Evolutionary conservation across 441 rosid species (phyloP).

Genomic region (Melastoma candidum): DNA sequence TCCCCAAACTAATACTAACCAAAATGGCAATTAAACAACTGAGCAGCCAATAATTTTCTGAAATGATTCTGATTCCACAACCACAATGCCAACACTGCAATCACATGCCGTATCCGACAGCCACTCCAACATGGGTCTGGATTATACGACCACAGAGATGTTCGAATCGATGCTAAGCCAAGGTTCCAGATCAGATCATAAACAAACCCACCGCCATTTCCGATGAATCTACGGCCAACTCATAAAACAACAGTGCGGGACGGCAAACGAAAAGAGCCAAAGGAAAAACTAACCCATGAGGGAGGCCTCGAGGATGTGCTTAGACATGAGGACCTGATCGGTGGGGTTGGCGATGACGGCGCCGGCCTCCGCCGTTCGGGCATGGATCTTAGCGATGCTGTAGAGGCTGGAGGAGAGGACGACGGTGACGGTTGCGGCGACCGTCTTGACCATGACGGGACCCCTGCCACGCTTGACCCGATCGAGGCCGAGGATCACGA

Average conservation of each 20-base stretch:
- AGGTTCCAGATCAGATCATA: too few species aligned
- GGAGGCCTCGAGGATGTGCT: conserved; percentile 72
- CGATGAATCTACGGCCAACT: not conserved
- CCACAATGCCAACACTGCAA: too few species aligned
- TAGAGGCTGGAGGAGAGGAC: conserved; percentile 51
- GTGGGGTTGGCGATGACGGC: conserved; percentile 45
- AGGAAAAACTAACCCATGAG: conserved; percentile 52
- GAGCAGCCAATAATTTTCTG: too few species aligned
- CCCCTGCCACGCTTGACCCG: conserved; percentile 77
- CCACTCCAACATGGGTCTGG: too few species aligned
- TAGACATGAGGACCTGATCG: conserved; percentile 69
- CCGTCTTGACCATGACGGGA: conserved; percentile 61
- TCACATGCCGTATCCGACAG: too few species aligned
- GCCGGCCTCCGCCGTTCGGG: conserved; percentile 42
- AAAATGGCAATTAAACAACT: too few species aligned
- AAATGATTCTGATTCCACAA: too few species aligned
- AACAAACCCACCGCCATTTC: too few species aligned
- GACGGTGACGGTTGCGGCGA: conserved; percentile 42
- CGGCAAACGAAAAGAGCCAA: not conserved
- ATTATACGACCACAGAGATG: too few species aligned
- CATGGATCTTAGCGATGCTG: conserved; percentile 47
- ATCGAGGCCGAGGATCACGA: conserved; percentile 56
- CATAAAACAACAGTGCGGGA: not conserved
- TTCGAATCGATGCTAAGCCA: too few species aligned
- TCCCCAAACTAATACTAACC: too few species aligned